A percentile compares a stretch with the other conserved stretches of the same genome.
Evolutionary conservation across 2,329 filamentous ascomycete species (phyloP).

Genomic region (Metarhizium robertsii): DNA sequence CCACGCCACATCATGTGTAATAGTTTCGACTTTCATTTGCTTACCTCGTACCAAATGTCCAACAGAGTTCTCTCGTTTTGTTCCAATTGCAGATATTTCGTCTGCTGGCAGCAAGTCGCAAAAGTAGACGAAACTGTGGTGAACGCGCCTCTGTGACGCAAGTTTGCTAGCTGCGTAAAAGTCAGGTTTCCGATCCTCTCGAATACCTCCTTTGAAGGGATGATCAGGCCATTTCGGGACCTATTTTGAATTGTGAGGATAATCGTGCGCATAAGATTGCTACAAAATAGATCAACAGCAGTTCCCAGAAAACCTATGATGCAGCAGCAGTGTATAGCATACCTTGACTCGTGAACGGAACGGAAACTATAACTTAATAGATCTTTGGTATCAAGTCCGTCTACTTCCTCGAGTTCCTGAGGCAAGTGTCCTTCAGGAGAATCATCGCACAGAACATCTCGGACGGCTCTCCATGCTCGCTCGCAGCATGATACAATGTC

Average conservation of each 20-base stretch:
- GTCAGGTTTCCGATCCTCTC: conserved; percentile 61
- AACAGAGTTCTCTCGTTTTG: conserved; percentile 38
- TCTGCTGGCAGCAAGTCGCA: conserved; percentile 62
- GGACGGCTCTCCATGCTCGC: conserved; percentile 69
- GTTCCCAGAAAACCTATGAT: neutral
- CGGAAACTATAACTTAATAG: conserved; percentile 92
- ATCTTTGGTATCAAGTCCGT: conserved; percentile 74
- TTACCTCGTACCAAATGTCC: conserved; percentile 61
- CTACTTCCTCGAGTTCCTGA: conserved; percentile 62
- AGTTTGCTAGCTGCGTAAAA: conserved; percentile 70
- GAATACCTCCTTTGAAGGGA: conserved; percentile 46
- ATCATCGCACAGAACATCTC: conserved; percentile 77
- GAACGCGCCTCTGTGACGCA: conserved; percentile 88
- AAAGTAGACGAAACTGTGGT: conserved; percentile 89
- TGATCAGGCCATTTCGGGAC: conserved; percentile 31
- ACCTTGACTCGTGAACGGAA: conserved; percentile 90
- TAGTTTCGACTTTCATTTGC: neutral
- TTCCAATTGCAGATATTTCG: conserved; percentile 34
- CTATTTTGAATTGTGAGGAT: conserved; percentile 43
- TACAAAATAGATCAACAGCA: conserved; percentile 24
- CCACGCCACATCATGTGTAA: neutral
- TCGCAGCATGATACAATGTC: conserved; percentile 52
- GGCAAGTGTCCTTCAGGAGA: conserved; percentile 84
- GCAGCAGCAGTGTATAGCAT: conserved; percentile 11
- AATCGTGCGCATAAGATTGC: conserved; percentile 60